A percentile compares a stretch with the other conserved stretches of the same genome.
These are phyloP conservation scores for Immersiporthe knoxdaviesiana DNA, from an alignment of 2,329 filamentous ascomycete species.

Conservation along the genomic window DNA sequence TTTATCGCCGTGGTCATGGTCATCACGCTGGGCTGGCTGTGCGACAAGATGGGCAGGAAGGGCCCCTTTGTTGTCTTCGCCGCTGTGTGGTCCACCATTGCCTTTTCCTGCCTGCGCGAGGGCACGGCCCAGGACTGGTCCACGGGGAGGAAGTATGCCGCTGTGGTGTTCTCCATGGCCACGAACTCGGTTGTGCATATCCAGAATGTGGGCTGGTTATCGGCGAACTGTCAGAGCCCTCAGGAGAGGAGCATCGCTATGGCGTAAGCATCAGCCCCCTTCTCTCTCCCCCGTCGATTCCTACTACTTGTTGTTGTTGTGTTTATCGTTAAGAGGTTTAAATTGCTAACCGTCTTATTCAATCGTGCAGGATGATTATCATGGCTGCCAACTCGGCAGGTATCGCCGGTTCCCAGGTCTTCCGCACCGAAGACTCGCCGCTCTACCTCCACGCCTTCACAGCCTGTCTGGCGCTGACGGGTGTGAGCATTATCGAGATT, in stretches of 20 bases:
- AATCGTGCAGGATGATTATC: conserved; percentile 41
- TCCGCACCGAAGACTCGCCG: conserved; percentile 55
- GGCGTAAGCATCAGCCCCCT: conserved; percentile 48
- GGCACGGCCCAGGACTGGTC: conserved; percentile 21
- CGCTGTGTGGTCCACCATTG: conserved; percentile 43
- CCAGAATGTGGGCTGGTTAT: conserved; percentile 64
- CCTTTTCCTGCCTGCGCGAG: conserved; percentile 35
- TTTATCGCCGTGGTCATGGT: conserved; percentile 56
- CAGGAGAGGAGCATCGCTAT: conserved; percentile 62
- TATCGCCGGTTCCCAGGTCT: conserved; percentile 64
- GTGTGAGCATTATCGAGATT: conserved; percentile 30
- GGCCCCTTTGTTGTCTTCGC: conserved; percentile 51
- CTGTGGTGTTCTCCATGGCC: conserved; percentile 58
- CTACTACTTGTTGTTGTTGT: neutral
- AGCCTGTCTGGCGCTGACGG: conserved; percentile 33
- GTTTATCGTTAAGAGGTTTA: too few relatives aligned
- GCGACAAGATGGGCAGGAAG: conserved; percentile 51
- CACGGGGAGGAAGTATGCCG: conserved; percentile 48
- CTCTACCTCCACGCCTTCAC: conserved; percentile 44
- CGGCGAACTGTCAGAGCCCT: conserved; percentile 57
- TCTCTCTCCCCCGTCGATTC: too few relatives aligned
- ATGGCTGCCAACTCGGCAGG: conserved; percentile 66
- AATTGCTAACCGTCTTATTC: neutral
- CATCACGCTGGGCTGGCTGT: conserved; percentile 54
- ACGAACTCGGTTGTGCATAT: conserved; percentile 59